Conservation (phyloP, 139 green algal species). For the Chlamydomonas incerta region DNA sequence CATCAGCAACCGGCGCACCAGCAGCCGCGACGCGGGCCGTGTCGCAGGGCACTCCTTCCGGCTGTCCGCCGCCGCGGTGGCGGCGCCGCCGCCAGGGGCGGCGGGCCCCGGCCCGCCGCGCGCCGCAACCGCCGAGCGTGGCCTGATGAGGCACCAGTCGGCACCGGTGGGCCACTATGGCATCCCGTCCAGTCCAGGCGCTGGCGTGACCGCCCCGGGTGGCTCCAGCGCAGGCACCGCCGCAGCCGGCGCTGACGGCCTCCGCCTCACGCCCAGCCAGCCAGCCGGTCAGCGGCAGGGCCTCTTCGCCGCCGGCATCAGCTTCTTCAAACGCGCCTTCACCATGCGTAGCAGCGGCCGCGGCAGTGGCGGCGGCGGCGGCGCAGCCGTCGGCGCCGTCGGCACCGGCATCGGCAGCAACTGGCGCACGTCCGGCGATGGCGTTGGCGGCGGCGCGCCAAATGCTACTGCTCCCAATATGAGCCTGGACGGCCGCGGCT, state of each 20-base stretch:
- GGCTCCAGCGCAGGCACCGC: not conserved
- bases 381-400: not conserved
- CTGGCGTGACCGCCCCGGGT: not conserved
- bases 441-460: no score
- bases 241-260: not conserved
- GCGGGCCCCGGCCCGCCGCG: no score
- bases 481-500: no score
- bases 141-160: slow-evolving; percentile 18
- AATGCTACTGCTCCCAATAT: no score
- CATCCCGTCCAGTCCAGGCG: not conserved
- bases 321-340: slow-evolving; percentile 23
- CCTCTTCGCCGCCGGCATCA: not conserved
- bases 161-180: not conserved
- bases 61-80: not conserved
- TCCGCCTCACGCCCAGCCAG: not conserved
- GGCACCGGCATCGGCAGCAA: not conserved
- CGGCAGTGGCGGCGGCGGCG: not conserved
- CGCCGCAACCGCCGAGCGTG: no score
- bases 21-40: no score
- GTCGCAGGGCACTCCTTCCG: not conserved
- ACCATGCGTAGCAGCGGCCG: not conserved
- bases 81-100: no score
- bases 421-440: no score
- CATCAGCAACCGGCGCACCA: not conserved
- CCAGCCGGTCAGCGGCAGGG: not conserved